These are phyloP conservation scores for Nidularia pulvinata DNA, from an alignment of 768 basidiomycete genomes.

Conservation along the genomic window DNA sequence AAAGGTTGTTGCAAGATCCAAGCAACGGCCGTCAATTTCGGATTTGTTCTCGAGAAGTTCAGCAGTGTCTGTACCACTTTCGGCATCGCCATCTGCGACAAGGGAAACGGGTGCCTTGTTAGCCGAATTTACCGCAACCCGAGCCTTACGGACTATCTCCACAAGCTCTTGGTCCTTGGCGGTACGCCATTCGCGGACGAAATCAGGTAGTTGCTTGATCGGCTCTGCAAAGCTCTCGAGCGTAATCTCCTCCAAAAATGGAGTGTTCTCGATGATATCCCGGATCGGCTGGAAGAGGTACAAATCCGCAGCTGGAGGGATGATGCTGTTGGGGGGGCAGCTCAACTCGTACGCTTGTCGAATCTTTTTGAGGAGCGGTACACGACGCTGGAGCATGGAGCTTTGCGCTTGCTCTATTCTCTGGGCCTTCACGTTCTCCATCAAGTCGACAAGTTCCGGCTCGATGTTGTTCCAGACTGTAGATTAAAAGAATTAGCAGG, in stretches of 20 bases:
- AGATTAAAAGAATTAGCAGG: not conserved
- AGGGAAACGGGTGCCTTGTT: too few relatives aligned
- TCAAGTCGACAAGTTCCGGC: not conserved
- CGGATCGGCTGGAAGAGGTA: not conserved
- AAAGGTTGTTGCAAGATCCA: too few relatives aligned
- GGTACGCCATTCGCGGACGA: too few relatives aligned
- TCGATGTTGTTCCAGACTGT: not conserved
- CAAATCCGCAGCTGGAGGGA: not conserved
- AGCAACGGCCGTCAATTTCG: too few relatives aligned
- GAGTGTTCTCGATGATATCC: not conserved
- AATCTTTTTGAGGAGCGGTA: not conserved
- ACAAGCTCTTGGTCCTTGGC: too few relatives aligned
- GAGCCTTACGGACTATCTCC: too few relatives aligned
- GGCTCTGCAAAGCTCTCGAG: not conserved
- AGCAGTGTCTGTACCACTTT: too few relatives aligned
- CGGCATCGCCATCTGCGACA: too few relatives aligned
- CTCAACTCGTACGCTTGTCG: not conserved
- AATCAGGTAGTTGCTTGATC: not conserved
- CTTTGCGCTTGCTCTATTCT: too few relatives aligned
- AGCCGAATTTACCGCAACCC: too few relatives aligned
- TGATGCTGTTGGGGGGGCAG: not conserved
- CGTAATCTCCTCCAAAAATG: not conserved
- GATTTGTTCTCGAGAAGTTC: too few relatives aligned
- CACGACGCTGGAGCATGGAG: not conserved
- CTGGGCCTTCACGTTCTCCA: not conserved